A percentile compares a stretch with the other conserved stretches of the same genome.
phyloP scores from a whole-genome alignment of 192 early-diverging fungal species.

The Geosiphon pyriformis region DNA sequence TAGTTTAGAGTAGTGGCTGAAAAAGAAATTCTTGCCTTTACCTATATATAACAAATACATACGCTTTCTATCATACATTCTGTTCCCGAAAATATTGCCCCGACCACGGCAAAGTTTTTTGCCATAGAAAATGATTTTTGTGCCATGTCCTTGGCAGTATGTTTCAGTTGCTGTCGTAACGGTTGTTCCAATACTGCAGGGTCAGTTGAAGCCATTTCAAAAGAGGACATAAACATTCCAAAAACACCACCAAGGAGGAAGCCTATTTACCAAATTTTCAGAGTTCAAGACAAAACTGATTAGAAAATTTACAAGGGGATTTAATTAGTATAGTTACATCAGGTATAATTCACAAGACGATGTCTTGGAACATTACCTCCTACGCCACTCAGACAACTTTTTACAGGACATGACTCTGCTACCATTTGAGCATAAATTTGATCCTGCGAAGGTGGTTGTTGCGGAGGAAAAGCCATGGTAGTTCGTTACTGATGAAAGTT shows the following conservation, averaged over 20 bases:
- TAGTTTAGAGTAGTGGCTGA: neutral
- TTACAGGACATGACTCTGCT: conserved; percentile 69
- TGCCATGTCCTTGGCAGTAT: conserved; percentile 87
- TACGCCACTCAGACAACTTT: conserved; percentile 61
- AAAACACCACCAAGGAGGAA: conserved; percentile 88
- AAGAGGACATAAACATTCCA: conserved; percentile 87
- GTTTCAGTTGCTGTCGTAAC: conserved; percentile 81
- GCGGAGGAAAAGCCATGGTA: too few species aligned
- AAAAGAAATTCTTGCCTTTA: neutral
- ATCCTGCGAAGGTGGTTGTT: neutral
- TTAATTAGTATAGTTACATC: neutral
- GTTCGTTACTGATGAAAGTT: too few species aligned
- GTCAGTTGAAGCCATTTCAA: conserved; percentile 75
- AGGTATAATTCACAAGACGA: neutral
- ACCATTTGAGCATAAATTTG: conserved; percentile 19
- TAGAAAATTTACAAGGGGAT: neutral
- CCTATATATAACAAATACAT: conserved; percentile 23
- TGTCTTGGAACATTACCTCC: conserved; percentile 43
- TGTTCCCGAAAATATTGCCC: conserved; percentile 84
- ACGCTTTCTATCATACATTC: conserved; percentile 94
- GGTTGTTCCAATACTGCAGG: conserved; percentile 57
- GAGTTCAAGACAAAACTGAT: neutral
- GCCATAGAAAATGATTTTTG: conserved; percentile 71
- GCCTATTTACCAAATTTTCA: conserved; percentile 38
- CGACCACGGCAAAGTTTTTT: conserved; percentile 91